Conservation (phyloP, 108 stramenopile species). For the Cylindrotheca closterium region DNA sequence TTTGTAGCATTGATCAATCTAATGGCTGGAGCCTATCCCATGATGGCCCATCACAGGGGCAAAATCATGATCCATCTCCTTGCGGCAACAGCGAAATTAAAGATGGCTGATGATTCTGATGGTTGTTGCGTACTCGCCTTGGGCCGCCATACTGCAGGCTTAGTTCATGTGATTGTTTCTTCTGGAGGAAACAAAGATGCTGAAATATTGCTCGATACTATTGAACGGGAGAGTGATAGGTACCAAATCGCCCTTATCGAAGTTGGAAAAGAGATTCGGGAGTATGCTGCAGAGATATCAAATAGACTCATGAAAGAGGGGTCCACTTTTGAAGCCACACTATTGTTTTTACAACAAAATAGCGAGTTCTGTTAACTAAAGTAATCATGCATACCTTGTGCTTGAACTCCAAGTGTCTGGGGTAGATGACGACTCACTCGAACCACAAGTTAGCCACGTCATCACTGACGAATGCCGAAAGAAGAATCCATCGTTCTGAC, state of each 20-base stretch:
- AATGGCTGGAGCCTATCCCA: constrained; percentile 58
- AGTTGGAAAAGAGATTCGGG: background rate
- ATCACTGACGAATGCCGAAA: no score
- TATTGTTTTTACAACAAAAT: no score
- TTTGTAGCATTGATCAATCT: constrained; percentile 48
- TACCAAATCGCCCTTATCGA: constrained; percentile 1
- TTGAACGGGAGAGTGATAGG: constrained; percentile 23
- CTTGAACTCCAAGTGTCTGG: no score
- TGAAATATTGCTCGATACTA: constrained; percentile 20
- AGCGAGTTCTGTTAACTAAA: no score
- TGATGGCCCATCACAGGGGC: constrained; percentile 61
- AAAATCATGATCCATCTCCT: constrained; percentile 63
- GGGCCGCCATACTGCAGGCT: constrained; percentile 33
- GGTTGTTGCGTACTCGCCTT: constrained; percentile 21
- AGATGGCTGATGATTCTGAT: background rate
- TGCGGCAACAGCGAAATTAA: constrained; percentile 20
- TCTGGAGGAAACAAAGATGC: constrained; percentile 36
- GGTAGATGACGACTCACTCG: no score
- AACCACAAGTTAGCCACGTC: no score
- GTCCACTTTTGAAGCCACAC: no score
- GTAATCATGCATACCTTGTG: no score
- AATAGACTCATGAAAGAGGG: no score
- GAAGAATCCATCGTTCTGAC: background rate
- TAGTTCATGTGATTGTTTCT: constrained; percentile 32
- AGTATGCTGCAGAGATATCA: background rate